phyloP scores from a whole-genome alignment of 352 stramenopile species.

The Phytopythium sindhum region DNA sequence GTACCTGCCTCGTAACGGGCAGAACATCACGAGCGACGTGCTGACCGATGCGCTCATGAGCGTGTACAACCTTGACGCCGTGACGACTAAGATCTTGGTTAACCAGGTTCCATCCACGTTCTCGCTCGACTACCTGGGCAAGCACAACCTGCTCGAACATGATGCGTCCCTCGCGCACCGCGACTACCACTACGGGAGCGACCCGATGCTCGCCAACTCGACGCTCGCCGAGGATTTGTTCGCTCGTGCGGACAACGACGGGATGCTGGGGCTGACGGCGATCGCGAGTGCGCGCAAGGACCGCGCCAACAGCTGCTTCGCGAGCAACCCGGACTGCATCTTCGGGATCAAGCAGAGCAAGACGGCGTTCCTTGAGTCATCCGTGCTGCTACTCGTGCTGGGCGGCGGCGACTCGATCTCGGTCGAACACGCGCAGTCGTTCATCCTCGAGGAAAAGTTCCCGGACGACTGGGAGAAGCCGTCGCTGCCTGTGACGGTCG shows the following conservation, averaged over 20 bases:
- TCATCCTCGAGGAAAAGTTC: slow-evolving; percentile 36
- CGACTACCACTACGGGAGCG: slow-evolving; percentile 27
- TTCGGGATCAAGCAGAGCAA: slow-evolving; percentile 20
- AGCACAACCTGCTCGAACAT: slow-evolving; percentile 32
- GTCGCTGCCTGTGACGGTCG: slow-evolving; percentile 12
- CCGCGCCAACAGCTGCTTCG: slow-evolving; percentile 16
- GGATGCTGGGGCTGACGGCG: slow-evolving; percentile 17
- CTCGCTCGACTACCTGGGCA: slow-evolving; percentile 29
- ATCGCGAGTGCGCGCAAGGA: slow-evolving; percentile 20
- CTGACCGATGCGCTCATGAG: slow-evolving; percentile 27
- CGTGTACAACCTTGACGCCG: slow-evolving; percentile 30
- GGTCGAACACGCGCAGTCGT: slow-evolving; percentile 20
- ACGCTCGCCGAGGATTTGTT: slow-evolving; percentile 23
- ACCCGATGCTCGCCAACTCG: slow-evolving; percentile 23
- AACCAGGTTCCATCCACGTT: slow-evolving; percentile 18
- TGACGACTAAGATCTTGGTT: slow-evolving; percentile 12
- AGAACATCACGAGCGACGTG: slow-evolving; percentile 18
- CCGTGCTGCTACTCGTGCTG: slow-evolving; percentile 24
- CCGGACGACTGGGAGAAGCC: slow-evolving; percentile 20
- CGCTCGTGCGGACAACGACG: slow-evolving; percentile 17
- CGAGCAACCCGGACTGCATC: slow-evolving; percentile 23
- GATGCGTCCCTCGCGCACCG: slow-evolving; percentile 33
- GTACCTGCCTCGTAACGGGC: slow-evolving; percentile 31
- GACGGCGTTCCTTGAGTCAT: slow-evolving; percentile 26
- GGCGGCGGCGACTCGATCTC: slow-evolving; percentile 18